Evolutionary conservation across 192 early-diverging fungal genomes (phyloP).

Genomic region (Umbelopsis ramanniana): DNA sequence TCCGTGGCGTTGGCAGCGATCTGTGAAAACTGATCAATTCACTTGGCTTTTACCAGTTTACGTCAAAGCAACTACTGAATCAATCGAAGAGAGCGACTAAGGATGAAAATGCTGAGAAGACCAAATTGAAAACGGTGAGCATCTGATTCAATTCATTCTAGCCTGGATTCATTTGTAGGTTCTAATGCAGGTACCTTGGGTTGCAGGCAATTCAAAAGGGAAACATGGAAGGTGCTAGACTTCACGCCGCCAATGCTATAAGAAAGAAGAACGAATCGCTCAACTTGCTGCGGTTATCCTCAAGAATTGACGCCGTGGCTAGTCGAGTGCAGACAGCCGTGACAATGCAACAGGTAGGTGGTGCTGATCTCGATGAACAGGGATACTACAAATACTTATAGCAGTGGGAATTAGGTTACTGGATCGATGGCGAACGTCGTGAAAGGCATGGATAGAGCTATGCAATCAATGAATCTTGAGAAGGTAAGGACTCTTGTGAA

Average conservation of each 20-base stretch:
- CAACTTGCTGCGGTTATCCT: slow-evolving; percentile 85
- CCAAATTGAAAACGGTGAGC: slow-evolving; percentile 86
- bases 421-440: slow-evolving; percentile 87
- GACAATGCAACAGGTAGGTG: slow-evolving; percentile 78
- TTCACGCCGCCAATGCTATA: slow-evolving; percentile 95
- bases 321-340: slow-evolving; percentile 92
- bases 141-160: background rate
- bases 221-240: slow-evolving; percentile 90
- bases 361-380: background rate
- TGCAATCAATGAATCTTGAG: slow-evolving; percentile 96
- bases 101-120: slow-evolving; percentile 80
- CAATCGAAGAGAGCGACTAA: slow-evolving; percentile 86
- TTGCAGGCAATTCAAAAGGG: slow-evolving; percentile 87
- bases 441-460: slow-evolving; percentile 92
- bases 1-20: background rate
- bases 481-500: slow-evolving; percentile 55
- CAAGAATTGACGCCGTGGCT: slow-evolving; percentile 92
- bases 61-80: slow-evolving; percentile 85
- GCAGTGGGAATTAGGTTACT: slow-evolving; percentile 58
- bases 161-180: background rate
- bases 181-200: background rate
- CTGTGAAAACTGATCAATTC: background rate
- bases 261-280: slow-evolving; percentile 95
- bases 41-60: slow-evolving; percentile 64
- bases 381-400: background rate